Evolutionary conservation across 768 basidiomycete species (phyloP), one percentile per base, ranked within the genome.

Genomic region (Termitomyces sp.): DNA sequence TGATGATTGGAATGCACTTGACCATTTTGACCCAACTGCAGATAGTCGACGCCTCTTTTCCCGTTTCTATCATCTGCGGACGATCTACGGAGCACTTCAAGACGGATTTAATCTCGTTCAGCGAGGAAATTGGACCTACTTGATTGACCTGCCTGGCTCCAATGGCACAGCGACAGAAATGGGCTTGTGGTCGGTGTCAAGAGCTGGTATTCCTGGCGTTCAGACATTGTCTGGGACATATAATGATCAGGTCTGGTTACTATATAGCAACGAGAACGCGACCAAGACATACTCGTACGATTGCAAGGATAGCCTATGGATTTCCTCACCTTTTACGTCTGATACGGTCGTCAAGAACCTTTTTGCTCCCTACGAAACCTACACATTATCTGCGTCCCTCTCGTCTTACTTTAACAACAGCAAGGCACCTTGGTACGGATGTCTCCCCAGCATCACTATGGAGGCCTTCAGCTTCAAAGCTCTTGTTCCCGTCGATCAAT

Each of bases 11-110:
- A 95, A 96, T 68, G 82, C 89, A 2, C 83, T 95, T 31, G 94
- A 97, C 63, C 94, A 97, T 68, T 96, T 96, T 67, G 94, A 97
- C 69, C 92, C 93, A 25, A 95, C 94, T 2, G 73, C 86, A 12
- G 86, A 90, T 63, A 79, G 80, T 36, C 83, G 89, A 36, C 86
- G 92, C 53, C 65, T 91, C 54, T 84, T 91, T 63, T 67, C 82
- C 16, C 90, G 89, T 50, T 86, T 91, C 73, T 68, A 87, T 53
- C 77, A 83, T 63, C 76, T 96, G 35, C 87, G 94, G 29, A 67
- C 67, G 6, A 70, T 76, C 13, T 96, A 88, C 69, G 81, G 77
- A 22, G 78, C 89, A 3, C 77, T 96, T 11, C 91, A 91, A 67
- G 94, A 97, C 62, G 94, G 94, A 3, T 91, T 85, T 63, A 80